These are phyloP conservation scores for Phaseolus lunatus DNA, from an alignment of 306 rosid species.

Conservation along the genomic window DNA sequence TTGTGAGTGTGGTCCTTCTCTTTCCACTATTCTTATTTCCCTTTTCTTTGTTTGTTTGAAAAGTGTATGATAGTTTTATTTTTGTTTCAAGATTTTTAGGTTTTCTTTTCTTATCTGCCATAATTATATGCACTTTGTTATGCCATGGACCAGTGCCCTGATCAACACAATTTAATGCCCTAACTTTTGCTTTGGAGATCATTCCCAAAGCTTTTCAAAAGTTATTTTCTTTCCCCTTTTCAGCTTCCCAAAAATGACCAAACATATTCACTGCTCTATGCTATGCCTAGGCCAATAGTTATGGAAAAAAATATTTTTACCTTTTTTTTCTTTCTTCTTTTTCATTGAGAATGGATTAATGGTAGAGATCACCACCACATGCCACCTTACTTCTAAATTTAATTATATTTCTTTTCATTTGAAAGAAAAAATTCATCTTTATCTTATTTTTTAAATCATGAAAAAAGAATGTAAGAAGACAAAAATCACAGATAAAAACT, in stretches of 20 bases:
- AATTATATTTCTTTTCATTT: too few species aligned
- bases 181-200: conserved; percentile 1
- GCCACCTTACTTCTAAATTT: too few species aligned
- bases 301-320: not conserved
- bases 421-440: too few species aligned
- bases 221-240: conserved; percentile 11
- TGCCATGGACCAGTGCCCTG: not conserved
- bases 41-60: not conserved
- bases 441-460: too few species aligned
- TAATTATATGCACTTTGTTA: not conserved
- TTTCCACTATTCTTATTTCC: not conserved
- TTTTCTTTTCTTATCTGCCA: not conserved
- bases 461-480: too few species aligned
- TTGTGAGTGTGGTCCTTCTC: not conserved
- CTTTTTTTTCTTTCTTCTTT: too few species aligned
- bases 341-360: too few species aligned
- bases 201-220: not conserved
- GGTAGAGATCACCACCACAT: too few species aligned
- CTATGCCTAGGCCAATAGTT: not conserved
- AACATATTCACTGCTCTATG: not conserved
- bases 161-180: not conserved
- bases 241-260: not conserved
- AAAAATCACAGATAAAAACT: too few species aligned
- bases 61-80: not conserved
- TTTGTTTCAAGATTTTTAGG: not conserved